These are phyloP conservation scores for Pythium phragmitis DNA, from an alignment of 352 stramenopile genomes.

Conservation along the genomic window DNA sequence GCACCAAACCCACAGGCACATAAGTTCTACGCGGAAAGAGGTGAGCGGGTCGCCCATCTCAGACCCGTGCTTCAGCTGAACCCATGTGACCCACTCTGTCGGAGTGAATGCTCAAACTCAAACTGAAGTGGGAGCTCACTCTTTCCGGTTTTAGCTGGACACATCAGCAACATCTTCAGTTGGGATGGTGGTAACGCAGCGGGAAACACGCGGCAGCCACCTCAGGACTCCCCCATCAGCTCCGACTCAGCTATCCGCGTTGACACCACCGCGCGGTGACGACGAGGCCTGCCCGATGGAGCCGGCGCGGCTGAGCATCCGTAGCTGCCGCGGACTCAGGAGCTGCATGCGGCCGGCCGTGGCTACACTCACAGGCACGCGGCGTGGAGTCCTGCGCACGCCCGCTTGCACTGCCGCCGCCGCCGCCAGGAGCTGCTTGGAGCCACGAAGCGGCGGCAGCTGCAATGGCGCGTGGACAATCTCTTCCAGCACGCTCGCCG, in stretches of 20 bases:
- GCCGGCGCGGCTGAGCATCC: slow-evolving; percentile 16
- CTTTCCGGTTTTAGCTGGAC: slow-evolving; percentile 13
- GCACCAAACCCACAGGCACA: slow-evolving; percentile 2
- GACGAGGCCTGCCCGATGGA: background rate
- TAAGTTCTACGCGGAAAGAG: background rate
- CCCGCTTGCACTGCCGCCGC: background rate
- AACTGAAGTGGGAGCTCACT: background rate
- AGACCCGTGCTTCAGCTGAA: background rate
- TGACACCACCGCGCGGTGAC: too few species aligned
- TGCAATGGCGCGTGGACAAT: slow-evolving; percentile 23
- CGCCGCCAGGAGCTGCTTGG: background rate
- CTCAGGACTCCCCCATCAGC: too few species aligned
- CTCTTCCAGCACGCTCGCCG: slow-evolving; percentile 22
- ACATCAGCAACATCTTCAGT: background rate
- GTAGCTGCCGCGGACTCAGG: slow-evolving; percentile 31
- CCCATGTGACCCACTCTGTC: background rate
- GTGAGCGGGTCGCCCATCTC: background rate
- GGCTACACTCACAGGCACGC: slow-evolving; percentile 23
- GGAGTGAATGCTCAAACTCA: slow-evolving; percentile 34
- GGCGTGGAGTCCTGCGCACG: slow-evolving; percentile 30
- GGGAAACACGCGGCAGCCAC: background rate
- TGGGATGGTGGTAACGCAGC: background rate
- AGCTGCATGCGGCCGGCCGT: slow-evolving; percentile 31
- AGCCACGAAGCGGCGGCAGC: slow-evolving; percentile 13
- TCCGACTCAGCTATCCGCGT: too few species aligned